These are phyloP conservation scores for Cutaneotrichosporon cutaneum DNA, from an alignment of 1,284 basidiomycete species.

Conservation along the genomic window DNA sequence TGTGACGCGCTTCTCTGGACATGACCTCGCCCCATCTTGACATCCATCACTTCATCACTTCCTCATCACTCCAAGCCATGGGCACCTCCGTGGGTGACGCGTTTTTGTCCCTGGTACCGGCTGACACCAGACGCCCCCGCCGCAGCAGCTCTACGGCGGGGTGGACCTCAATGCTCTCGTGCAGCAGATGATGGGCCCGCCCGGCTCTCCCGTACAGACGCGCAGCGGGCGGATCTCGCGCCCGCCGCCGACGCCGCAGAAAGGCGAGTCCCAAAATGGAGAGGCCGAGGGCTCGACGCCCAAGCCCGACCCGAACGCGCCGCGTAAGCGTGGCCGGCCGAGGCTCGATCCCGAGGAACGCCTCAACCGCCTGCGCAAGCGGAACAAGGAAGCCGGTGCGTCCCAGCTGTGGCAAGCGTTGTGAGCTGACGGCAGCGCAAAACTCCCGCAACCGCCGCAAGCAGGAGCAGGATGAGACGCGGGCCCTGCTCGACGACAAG, in stretches of 20 bases:
- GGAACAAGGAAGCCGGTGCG: constrained; percentile 4
- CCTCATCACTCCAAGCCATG: background rate
- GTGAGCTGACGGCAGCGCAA: constrained; percentile 7
- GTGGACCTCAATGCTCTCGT: background rate
- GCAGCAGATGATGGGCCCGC: background rate
- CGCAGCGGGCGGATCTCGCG: constrained; percentile 12
- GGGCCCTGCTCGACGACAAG: background rate
- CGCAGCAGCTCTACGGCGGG: background rate
- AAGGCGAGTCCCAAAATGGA: background rate
- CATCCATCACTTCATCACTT: background rate
- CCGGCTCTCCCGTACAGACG: constrained; percentile 5
- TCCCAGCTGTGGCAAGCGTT: background rate
- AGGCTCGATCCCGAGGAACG: background rate
- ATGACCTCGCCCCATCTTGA: background rate
- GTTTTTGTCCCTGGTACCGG: background rate
- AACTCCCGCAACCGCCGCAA: constrained; percentile 4
- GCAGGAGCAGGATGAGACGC: constrained; percentile 2
- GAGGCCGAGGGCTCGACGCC: background rate
- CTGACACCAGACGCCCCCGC: constrained; percentile 1
- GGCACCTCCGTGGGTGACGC: background rate
- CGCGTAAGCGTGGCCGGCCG: background rate
- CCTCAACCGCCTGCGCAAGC: background rate
- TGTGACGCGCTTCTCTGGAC: background rate
- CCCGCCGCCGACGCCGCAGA: constrained; percentile 5
- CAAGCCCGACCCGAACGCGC: background rate